Evolutionary conservation across 345 rosid genomes (phyloP).

Genomic region (Boechera stricta): DNA sequence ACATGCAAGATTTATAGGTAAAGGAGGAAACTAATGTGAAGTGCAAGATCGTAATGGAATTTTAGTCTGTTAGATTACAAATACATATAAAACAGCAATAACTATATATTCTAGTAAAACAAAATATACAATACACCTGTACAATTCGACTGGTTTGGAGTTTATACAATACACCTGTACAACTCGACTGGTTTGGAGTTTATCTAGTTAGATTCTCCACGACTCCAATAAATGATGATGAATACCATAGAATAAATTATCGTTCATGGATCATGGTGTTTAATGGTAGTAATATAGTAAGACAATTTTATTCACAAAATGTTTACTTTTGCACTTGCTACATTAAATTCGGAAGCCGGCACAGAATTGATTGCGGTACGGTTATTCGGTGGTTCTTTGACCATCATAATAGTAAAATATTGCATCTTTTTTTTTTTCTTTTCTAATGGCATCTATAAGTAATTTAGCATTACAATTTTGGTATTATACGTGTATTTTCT

Average conservation of each 20-base stretch:
- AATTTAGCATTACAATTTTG: no score
- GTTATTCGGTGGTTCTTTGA: constrained; percentile 41
- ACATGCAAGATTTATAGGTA: not conserved
- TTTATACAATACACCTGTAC: constrained; percentile 16
- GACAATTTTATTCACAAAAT: not conserved
- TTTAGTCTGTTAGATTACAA: constrained; percentile 3
- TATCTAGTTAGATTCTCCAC: constrained; percentile 28
- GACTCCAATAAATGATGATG: constrained; percentile 15
- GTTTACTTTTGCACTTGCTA: constrained; percentile 1
- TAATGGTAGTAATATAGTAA: not conserved
- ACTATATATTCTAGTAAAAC: not conserved
- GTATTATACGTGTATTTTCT: no score
- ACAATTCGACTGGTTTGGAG: constrained; percentile 13
- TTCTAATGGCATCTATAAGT: no score
- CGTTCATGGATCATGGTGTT: constrained; percentile 5
- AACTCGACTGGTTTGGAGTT: constrained; percentile 22
- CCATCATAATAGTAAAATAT: not conserved
- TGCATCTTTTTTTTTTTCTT: no score
- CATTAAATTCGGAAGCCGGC: constrained; percentile 31
- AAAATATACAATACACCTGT: not conserved
- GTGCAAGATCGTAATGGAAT: constrained; percentile 5
- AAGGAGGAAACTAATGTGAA: constrained; percentile 7
- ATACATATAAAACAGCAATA: constrained; percentile 6
- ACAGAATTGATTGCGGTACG: constrained; percentile 29
- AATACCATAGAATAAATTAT: not conserved